Percentiles rank a stretch among this genome's conserved stretches.
phyloP scores from a whole-genome alignment of 179 eudicot genomes.

The Heliamphora pulchella region DNA sequence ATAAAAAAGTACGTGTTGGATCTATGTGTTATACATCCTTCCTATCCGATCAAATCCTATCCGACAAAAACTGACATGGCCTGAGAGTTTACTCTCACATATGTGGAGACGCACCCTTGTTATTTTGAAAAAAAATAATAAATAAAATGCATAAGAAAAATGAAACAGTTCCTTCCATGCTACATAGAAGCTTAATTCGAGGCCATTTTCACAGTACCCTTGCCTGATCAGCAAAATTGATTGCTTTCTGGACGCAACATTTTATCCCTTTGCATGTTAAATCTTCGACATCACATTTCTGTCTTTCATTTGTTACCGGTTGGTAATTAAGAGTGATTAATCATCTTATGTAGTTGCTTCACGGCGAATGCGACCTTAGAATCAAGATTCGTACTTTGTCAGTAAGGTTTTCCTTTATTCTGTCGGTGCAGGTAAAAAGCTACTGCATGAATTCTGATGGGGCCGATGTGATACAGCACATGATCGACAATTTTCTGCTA shows the following conservation, averaged over 20 bases:
- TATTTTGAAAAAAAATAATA: no score
- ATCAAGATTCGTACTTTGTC: not conserved
- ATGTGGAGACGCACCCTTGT: no score
- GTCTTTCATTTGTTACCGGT: not conserved
- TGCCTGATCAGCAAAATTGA: not conserved
- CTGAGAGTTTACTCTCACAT: no score
- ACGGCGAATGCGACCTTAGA: not conserved
- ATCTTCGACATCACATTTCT: not conserved
- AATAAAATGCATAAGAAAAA: no score
- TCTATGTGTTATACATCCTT: no score
- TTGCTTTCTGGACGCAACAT: not conserved
- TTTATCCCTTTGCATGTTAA: not conserved
- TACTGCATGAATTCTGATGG: conserved; percentile 47
- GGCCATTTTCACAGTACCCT: not conserved
- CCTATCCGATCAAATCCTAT: no score
- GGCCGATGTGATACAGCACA: conserved; percentile 65
- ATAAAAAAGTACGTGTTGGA: no score
- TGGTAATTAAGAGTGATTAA: not conserved
- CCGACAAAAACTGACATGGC: no score
- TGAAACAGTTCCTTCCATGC: no score
- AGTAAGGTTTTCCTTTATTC: not conserved
- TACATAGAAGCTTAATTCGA: no score
- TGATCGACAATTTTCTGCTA: conserved; percentile 59
- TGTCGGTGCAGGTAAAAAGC: conserved; percentile 42
- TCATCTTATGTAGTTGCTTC: no score